Percentiles rank a stretch among this genome's conserved stretches.
These are phyloP conservation scores for Acanthochlamys bracteata DNA, from an alignment of 106 monocot genomes.

Conservation along the genomic window DNA sequence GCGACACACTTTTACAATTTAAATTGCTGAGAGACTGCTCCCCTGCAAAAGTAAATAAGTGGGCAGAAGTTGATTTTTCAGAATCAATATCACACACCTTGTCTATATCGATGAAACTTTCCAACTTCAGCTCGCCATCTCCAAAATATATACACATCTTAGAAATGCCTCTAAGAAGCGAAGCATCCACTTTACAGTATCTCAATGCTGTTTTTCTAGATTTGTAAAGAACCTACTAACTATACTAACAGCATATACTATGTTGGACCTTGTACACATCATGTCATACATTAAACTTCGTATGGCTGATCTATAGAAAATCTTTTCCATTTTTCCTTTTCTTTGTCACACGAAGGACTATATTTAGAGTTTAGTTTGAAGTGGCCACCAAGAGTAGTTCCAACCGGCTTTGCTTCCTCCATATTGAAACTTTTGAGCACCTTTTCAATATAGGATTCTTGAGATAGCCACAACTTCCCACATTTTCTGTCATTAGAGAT, in stretches of 20 bases:
- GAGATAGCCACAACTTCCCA: too few species aligned
- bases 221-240: not conserved
- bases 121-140: not conserved
- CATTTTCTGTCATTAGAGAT: too few species aligned
- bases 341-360: too few species aligned
- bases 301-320: too few species aligned
- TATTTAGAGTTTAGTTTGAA: too few species aligned
- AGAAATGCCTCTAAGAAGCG: not conserved
- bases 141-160: conserved; percentile 1
- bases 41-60: conserved; percentile 1
- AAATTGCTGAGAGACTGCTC: not conserved
- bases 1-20: not conserved
- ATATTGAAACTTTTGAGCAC: not conserved
- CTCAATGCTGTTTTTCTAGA: not conserved
- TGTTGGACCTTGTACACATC: not conserved
- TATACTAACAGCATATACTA: not conserved
- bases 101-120: conserved; percentile 5
- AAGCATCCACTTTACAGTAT: not conserved
- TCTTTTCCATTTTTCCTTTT: too few species aligned
- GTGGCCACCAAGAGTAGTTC: too few species aligned
- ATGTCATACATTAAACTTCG: not conserved
- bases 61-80: not conserved
- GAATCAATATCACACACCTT: not conserved
- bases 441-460: too few species aligned
- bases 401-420: conserved; percentile 1